Conservation (phyloP, 2,329 filamentous ascomycete species). For the Pseudogymnoascus sp. region DNA sequence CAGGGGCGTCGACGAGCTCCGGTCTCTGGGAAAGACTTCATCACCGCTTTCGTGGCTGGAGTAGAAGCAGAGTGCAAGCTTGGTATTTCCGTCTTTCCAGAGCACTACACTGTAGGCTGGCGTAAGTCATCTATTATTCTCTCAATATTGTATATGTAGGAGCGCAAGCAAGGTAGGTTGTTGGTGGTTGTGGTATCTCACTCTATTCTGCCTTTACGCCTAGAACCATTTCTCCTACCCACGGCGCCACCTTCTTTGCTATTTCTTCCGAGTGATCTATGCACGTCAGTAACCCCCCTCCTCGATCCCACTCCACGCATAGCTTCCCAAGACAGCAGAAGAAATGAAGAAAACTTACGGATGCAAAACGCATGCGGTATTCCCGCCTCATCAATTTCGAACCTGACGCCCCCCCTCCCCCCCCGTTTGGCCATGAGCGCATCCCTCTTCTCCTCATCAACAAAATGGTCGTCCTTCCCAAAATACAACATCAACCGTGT, state of each 20-base stretch:
- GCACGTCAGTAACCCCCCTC: slow-evolving; percentile 12
- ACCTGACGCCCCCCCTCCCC: slow-evolving; percentile 21
- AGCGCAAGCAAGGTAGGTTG: neutral
- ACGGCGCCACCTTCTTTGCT: slow-evolving; percentile 38
- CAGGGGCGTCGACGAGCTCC: neutral
- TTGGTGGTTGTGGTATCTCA: neutral
- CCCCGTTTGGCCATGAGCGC: slow-evolving; percentile 41
- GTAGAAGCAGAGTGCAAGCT: too few species aligned
- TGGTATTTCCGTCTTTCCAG: too few species aligned
- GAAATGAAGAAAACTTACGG: slow-evolving; percentile 29
- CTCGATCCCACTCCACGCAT: neutral
- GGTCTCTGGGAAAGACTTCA: too few species aligned
- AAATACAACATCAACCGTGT: neutral
- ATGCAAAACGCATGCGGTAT: slow-evolving; percentile 56
- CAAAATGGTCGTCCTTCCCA: slow-evolving; percentile 46
- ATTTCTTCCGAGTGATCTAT: slow-evolving; percentile 40
- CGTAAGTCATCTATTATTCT: too few species aligned
- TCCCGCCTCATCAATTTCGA: slow-evolving; percentile 43
- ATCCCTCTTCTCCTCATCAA: slow-evolving; percentile 47
- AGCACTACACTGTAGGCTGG: too few species aligned
- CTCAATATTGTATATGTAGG: neutral
- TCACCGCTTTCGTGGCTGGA: too few species aligned
- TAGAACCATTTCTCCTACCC: slow-evolving; percentile 21
- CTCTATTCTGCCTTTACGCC: neutral
- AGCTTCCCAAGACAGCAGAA: neutral